phyloP scores from a whole-genome alignment of 2,329 filamentous ascomycete genomes.

The Sphaerulina vaccinii region DNA sequence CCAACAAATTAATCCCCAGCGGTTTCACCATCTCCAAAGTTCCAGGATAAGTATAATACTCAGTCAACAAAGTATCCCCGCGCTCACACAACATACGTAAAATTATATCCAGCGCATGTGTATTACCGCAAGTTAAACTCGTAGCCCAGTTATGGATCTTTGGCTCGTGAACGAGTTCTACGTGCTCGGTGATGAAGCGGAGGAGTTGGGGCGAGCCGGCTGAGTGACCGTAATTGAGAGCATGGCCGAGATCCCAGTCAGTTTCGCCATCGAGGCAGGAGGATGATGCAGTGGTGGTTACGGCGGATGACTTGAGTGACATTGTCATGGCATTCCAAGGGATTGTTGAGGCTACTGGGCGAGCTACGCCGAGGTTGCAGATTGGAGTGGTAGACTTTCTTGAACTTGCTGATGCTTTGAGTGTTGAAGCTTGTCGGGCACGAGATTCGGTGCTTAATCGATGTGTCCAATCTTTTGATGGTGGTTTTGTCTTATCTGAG shows the following conservation, averaged over 20 bases:
- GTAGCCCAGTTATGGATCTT: constrained; percentile 36
- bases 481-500: background rate
- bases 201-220: constrained; percentile 30
- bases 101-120: constrained; percentile 35
- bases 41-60: constrained; percentile 34
- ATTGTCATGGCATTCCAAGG: constrained; percentile 21
- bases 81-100: constrained; percentile 33
- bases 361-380: constrained; percentile 21
- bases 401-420: constrained; percentile 21
- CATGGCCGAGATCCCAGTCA: constrained; percentile 27
- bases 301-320: background rate
- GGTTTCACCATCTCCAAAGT: constrained; percentile 30
- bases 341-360: constrained; percentile 15
- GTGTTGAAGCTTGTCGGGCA: constrained; percentile 13
- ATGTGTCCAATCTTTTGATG: constrained; percentile 12
- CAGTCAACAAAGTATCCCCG: constrained; percentile 29
- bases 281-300: background rate
- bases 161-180: constrained; percentile 34
- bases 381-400: constrained; percentile 9
- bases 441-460: constrained; percentile 19
- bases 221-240: constrained; percentile 33
- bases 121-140: constrained; percentile 33
- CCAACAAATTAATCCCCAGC: constrained; percentile 30
- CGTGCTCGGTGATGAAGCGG: constrained; percentile 33
- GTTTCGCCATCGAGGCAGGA: constrained; percentile 17